A percentile compares a stretch with the other conserved stretches of the same genome.
These are phyloP conservation scores for Trichosporon coremiiforme DNA, from an alignment of 1,284 basidiomycete genomes.

Conservation along the genomic window DNA sequence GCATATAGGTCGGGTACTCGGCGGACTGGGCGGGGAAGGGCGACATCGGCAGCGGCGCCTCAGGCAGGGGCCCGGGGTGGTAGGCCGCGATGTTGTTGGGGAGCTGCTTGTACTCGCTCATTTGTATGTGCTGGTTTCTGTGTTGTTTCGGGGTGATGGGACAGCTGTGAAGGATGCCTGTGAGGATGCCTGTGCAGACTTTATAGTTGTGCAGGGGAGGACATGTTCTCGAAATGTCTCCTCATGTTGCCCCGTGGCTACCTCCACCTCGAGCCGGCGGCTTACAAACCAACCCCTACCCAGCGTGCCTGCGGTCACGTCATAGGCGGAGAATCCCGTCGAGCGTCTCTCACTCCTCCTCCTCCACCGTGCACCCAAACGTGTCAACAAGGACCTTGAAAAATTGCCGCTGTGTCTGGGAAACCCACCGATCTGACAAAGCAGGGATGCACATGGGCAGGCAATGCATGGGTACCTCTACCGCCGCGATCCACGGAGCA, in stretches of 20 bases:
- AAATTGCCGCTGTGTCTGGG: too few relatives aligned
- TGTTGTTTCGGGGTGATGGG: background rate
- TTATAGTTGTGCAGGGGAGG: background rate
- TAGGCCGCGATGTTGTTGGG: slow-evolving; percentile 24
- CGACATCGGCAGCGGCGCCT: slow-evolving; percentile 17
- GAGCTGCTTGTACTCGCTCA: slow-evolving; percentile 1
- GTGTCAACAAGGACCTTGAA: too few relatives aligned
- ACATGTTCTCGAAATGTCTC: too few relatives aligned
- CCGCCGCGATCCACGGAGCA: too few relatives aligned
- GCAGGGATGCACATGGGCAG: too few relatives aligned
- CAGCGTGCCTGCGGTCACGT: too few relatives aligned
- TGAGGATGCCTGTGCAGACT: background rate
- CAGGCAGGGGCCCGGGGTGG: background rate
- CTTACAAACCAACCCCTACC: background rate
- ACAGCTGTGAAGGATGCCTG: background rate
- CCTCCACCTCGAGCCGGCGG: background rate
- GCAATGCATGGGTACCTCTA: too few relatives aligned
- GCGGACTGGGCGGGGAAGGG: slow-evolving; percentile 24
- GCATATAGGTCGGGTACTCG: slow-evolving; percentile 38
- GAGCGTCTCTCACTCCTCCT: too few relatives aligned
- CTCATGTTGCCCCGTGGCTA: too few relatives aligned
- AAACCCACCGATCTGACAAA: too few relatives aligned
- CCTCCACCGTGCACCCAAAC: too few relatives aligned
- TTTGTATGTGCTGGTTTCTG: background rate
- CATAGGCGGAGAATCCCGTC: too few relatives aligned